Base-by-base conservation (phyloP, 73 alveolate genomes). In the Paramecium primaurelia region DNA sequence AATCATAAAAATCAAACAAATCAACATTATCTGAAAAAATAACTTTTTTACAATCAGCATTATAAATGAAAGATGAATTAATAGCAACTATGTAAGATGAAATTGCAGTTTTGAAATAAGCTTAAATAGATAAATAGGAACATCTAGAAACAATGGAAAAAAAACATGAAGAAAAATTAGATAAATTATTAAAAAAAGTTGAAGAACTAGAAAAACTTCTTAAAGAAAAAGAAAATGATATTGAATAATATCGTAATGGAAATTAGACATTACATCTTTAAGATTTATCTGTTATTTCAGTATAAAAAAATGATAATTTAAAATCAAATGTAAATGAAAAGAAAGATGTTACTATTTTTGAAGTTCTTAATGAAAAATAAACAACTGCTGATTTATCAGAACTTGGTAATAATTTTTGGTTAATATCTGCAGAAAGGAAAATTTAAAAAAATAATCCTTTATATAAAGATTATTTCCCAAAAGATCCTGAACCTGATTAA, bases 301-400 rank as follows among this genome's bases (percentile, higher is more conserved):
- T 80, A 10, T 44, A 73, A 16, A 73, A 73, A 25, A 45, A 80
- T 26, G 51, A 80, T 44, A 34, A 80, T 47, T 8, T 80, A 8
- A 80, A 80, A 80, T 80, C 91, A 14, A 44, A 80, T 80, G n/a
- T 32, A 0, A 80, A 80, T 80, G 73, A 80, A 8, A 80, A 80
- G 49, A 80, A 80, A 47, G 91, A 80, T 80, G 47, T 80, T 26
- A 80, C 91, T 8, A 42, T 80, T 49, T 80, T 44, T 44, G 91
- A 80, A 11, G 91, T 80, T 44, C 58, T 80, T 22, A 80, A 80
- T 80, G 91, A 80, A 47, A 80, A 80, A 28, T 16, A 80, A 25
- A 32, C 91, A 8, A 80, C 91, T 4, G 91, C 91, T 3, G 91
- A 80, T 49, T 64, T 80, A 42, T 80, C 91, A 49, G 91, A 80